Conservation (phyloP, 495 filamentous ascomycete species). For the Apiosordaria backusii region DNA sequence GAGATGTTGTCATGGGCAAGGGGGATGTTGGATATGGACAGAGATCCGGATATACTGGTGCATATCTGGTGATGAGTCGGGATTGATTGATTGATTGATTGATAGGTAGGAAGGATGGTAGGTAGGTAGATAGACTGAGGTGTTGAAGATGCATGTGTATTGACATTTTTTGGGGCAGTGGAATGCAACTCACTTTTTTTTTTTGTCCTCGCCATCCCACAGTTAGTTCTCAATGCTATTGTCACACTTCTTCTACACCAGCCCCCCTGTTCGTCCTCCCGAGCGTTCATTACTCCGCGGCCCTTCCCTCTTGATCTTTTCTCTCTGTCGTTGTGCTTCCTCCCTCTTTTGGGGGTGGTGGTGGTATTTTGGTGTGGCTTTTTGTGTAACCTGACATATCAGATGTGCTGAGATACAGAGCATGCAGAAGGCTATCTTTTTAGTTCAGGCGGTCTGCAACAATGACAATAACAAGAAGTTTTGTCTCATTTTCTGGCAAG, state of each 20-base stretch:
- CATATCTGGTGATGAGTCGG: not conserved
- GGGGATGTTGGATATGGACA: not conserved
- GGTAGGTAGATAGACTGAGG: not conserved
- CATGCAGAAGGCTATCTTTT: not conserved
- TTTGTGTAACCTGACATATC: conserved; percentile 2
- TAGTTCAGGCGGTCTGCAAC: not conserved
- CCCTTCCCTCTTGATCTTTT: not conserved
- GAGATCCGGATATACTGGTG: too few relatives aligned
- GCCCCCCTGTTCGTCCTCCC: too few relatives aligned
- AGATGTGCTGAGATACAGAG: not conserved
- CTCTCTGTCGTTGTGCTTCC: not conserved
- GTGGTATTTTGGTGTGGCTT: not conserved
- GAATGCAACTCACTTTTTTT: not conserved
- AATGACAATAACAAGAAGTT: not conserved
- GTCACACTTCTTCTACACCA: not conserved
- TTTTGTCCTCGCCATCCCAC: not conserved
- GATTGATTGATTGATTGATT: too few relatives aligned
- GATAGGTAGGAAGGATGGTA: too few relatives aligned
- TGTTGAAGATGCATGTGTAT: not conserved
- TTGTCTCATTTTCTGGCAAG: not conserved
- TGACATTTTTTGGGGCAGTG: not conserved
- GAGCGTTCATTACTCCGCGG: not conserved
- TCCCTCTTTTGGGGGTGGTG: not conserved
- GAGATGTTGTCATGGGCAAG: not conserved
- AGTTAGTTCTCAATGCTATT: not conserved